These are phyloP conservation scores for Euphorbia tirucalli DNA, from an alignment of 345 rosid genomes.

Conservation along the genomic window DNA sequence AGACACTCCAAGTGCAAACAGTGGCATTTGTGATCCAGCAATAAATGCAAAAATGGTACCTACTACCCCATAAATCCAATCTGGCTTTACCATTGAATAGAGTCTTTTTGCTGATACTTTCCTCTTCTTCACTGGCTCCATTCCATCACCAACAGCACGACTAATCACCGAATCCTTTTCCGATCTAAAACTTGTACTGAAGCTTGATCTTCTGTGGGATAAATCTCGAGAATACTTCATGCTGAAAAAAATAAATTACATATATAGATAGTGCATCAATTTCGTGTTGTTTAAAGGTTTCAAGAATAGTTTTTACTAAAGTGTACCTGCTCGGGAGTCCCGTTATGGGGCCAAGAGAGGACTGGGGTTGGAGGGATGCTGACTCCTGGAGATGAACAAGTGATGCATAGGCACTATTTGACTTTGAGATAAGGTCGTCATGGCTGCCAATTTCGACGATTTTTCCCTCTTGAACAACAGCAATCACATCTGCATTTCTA, in stretches of 20 bases:
- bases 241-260: slow-evolving; percentile 29
- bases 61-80: slow-evolving; percentile 73
- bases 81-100: slow-evolving; percentile 80
- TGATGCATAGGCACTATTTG: slow-evolving; percentile 60
- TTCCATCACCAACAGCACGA: slow-evolving; percentile 40
- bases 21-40: slow-evolving; percentile 94
- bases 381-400: slow-evolving; percentile 86
- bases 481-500: slow-evolving; percentile 84
- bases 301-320: neutral
- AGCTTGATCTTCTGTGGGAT: slow-evolving; percentile 62
- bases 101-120: slow-evolving; percentile 54
- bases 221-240: slow-evolving; percentile 58
- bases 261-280: neutral
- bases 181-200: slow-evolving; percentile 69
- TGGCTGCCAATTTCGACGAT: slow-evolving; percentile 89
- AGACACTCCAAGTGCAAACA: slow-evolving; percentile 91
- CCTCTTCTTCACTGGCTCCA: slow-evolving; percentile 37
- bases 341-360: slow-evolving; percentile 52
- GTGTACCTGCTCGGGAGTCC: slow-evolving; percentile 69
- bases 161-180: slow-evolving; percentile 66
- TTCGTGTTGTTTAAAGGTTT: neutral
- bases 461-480: slow-evolving; percentile 75
- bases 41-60: slow-evolving; percentile 71
- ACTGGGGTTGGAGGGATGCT: slow-evolving; percentile 53
- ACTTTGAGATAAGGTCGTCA: slow-evolving; percentile 69